A percentile compares a stretch with the other conserved stretches of the same genome.
Evolutionary conservation across 2,329 filamentous ascomycete genomes (phyloP).

Genomic region (Paradendryphiella salina): DNA sequence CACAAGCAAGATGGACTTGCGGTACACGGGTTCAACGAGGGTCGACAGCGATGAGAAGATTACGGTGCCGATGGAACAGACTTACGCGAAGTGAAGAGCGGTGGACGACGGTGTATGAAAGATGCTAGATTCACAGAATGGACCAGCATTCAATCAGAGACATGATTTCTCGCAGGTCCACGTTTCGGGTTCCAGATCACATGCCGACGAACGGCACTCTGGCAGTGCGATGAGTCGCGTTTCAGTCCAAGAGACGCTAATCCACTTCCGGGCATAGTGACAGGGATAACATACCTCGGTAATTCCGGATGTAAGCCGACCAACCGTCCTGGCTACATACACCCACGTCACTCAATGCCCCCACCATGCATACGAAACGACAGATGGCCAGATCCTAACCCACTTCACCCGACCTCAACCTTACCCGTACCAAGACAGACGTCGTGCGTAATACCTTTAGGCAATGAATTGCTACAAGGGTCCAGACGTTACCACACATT

Average conservation of each 20-base stretch:
- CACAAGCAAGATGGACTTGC: conserved; percentile 59
- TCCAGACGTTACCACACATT: background rate
- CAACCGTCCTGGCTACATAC: background rate
- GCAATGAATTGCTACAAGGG: background rate
- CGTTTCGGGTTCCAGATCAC: too few relatives aligned
- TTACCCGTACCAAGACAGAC: background rate
- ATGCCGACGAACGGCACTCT: too few relatives aligned
- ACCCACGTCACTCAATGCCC: conserved; percentile 12
- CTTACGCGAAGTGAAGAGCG: background rate
- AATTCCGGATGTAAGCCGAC: conserved; percentile 7
- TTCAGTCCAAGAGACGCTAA: background rate
- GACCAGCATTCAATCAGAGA: too few relatives aligned
- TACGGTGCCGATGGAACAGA: conserved; percentile 10
- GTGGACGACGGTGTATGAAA: background rate
- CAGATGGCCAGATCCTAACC: conserved; percentile 6
- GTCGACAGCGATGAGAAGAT: conserved; percentile 22
- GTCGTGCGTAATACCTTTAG: conserved; percentile 8
- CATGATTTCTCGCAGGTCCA: background rate
- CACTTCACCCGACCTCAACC: conserved; percentile 1
- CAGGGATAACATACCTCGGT: conserved; percentile 6
- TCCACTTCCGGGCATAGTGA: background rate
- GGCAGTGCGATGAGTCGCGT: too few relatives aligned
- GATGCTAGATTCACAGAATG: background rate
- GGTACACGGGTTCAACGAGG: conserved; percentile 4
- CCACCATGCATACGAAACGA: conserved; percentile 7